Evolutionary conservation across 768 basidiomycete genomes (phyloP), one percentile per base, ranked within the genome.

Genomic region (Mycena capillaripes): DNA sequence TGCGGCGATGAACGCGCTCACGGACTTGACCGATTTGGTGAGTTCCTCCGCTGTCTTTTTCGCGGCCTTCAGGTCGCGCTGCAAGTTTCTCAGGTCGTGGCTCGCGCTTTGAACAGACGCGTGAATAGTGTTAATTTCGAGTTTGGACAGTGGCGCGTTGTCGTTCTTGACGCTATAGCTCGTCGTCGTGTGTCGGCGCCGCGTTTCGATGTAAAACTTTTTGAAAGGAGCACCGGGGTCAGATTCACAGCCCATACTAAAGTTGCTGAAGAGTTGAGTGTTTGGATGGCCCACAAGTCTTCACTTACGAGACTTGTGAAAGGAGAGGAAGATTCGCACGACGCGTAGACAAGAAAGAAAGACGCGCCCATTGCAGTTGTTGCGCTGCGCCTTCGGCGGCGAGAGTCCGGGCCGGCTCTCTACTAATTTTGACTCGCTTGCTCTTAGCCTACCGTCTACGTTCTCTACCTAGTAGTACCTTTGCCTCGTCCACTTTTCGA

Each of bases 111-210:
- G 2, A 0, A 69, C 52, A 3, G 53, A 69, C 21, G 50, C 59
- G 38, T 56, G 60, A 25, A 62, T 62, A 4, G 68, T 42, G 36
- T 50, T 52, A 16, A 69, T 55, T n/a, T 69, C 68, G 40, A 62
- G 60, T 29, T 42, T 46, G 23, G 68, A 69, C 9, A 62, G 68
- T 1, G 68, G 59, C 3, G 32, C 52, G 23, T 69, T 69, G 21
- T 4, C 19, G 60, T 69, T 61, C 44, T 56, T 17, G 40, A 69
- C 68, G 52, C 60, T 11, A 59, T 60, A 69, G 52, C 68, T 56
- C 23, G 59, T 69, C 2, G 38, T 53, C 1, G 46, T 68, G 27
- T 38, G 66, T 23, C 66, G 66, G 11, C 66, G 66, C 7, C 48
- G 48, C 21, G 66, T 60, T n/a, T 59, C 57, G 14, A 60, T 40